phyloP scores from a whole-genome alignment of 208 protist genomes.

The Crithidia mellificae region DNA sequence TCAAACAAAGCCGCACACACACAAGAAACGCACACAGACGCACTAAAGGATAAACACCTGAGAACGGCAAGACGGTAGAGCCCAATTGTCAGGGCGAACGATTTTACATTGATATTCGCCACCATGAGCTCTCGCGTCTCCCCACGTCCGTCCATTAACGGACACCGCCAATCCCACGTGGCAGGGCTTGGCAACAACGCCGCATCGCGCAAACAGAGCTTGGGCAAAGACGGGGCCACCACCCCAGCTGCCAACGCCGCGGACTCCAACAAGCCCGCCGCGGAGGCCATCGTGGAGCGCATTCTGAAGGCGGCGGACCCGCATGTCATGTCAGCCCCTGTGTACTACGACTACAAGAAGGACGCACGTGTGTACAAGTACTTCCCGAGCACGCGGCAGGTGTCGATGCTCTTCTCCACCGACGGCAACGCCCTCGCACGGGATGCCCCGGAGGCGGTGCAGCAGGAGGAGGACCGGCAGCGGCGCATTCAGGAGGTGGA shows the following conservation, averaged over 20 bases:
- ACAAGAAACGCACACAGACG: too few relatives aligned
- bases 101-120: neutral
- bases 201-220: slow-evolving; percentile 38
- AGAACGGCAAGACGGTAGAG: neutral
- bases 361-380: slow-evolving; percentile 90
- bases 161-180: slow-evolving; percentile 11
- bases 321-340: slow-evolving; percentile 87
- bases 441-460: slow-evolving; percentile 85
- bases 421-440: slow-evolving; percentile 86
- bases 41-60: neutral
- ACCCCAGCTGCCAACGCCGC: slow-evolving; percentile 6
- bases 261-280: slow-evolving; percentile 30
- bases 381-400: slow-evolving; percentile 87
- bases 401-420: slow-evolving; percentile 79
- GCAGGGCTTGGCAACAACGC: neutral
- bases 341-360: slow-evolving; percentile 94
- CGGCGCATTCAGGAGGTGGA: slow-evolving; percentile 74
- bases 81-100: neutral
- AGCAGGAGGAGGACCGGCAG: slow-evolving; percentile 84
- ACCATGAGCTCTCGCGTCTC: slow-evolving; percentile 17
- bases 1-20: too few relatives aligned
- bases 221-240: slow-evolving; percentile 8
- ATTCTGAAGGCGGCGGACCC: slow-evolving; percentile 94
- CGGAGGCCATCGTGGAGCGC: slow-evolving; percentile 85
- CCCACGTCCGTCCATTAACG: slow-evolving; percentile 19